Evolutionary conservation across 495 filamentous ascomycete species (phyloP), one percentile per base, ranked within the genome.

Genomic region (Podospora pseudoanserina): DNA sequence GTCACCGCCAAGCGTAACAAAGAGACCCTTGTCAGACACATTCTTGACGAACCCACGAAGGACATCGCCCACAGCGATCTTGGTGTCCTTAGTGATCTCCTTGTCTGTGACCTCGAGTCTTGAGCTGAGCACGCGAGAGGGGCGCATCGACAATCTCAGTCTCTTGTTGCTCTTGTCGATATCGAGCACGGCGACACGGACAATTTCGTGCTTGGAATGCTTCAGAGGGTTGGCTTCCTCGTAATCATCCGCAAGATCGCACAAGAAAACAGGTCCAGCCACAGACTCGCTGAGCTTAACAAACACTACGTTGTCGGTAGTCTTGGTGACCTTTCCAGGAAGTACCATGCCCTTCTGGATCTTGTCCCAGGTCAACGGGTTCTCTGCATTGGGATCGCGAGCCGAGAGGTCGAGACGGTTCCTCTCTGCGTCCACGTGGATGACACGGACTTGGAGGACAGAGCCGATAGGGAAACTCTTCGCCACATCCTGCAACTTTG

Each of bases 41-140:
- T 90, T 90, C 77, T 90, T 94, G 68, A 98, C 86, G 75, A 97
- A 97, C 18, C 95, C 95, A 54, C 95, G 88, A 20, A 95, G 80
- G 57, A 97, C 77, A 67, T 97, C 91, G 63, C 93, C 92, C 56
- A 86, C 83, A 65, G 90, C 90, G 57, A 98, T 71, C 69, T 96
- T 87, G 54, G 86, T 82, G 57, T 86, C 79, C 27, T 86, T 86
- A 16, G 82, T 81, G 71, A 97, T 86, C 73, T 97, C 91, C 20
- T 84, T 87, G 74, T 99, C 95, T 72, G 89, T 89, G 60, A 97
- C 87, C 4, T 91, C 87, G 1, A 95, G 79, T 4, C 91, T 90
- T 2, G 95, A 96, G 79, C 91, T 97, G 53, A 97, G 79, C 27
- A 97, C 90, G 64, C 89, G 90, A 4, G 94, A 97, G 1, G 93